Base-by-base conservation (phyloP, 2,329 filamentous ascomycete genomes). In the Botrytis aclada region DNA sequence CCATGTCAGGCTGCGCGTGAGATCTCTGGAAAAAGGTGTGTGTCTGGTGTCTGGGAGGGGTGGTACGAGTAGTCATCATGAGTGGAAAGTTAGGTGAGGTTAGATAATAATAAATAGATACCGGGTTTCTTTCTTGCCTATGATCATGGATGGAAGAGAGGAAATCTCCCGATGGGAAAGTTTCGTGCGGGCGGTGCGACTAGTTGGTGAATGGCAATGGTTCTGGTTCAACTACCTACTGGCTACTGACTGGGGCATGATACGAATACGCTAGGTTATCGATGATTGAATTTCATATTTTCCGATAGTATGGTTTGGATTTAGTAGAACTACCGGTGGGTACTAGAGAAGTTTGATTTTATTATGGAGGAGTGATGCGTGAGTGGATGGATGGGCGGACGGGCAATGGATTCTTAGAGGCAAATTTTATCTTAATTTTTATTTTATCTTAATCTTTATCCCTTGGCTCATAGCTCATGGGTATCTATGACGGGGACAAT, bases 251-350 rank as follows among this genome's bases (percentile, higher is more conserved):
- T 5, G 22, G 47, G 25, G 9, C n/a, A n/a, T n/a, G 45, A 54
- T 22, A 63, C 25, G 37, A 41, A 41, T 62, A n/a, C 61, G 61
- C 29, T 41, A n/a, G 37, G 3, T 41, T 29, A n/a, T 5, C 5
- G 1, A n/a, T 62, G 60, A 29, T 63, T 39, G 60, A 62, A 39
- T 41, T 63, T n/a, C 25, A n/a, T 14, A n/a, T n/a, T n/a, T 51
- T 63, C 61, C 61, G 61, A 63, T 63, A 63, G 61, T 39, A 8
- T 62, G 60, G 60, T 62, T n/a, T n/a, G 60, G 34, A n/a, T 39
- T 39, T n/a, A n/a, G 47, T n/a, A 14, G 4, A 51, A 4, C 4
- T n/a, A n/a, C n/a, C n/a, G n/a, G n/a, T n/a, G n/a, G 47, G 47
- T 14, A n/a, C 47, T 51, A 51, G 47, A 16, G 47, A 14, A n/a